Evolutionary conservation across 2,329 filamentous ascomycete genomes (phyloP).

Genomic region (Graphilbum sp.): DNA sequence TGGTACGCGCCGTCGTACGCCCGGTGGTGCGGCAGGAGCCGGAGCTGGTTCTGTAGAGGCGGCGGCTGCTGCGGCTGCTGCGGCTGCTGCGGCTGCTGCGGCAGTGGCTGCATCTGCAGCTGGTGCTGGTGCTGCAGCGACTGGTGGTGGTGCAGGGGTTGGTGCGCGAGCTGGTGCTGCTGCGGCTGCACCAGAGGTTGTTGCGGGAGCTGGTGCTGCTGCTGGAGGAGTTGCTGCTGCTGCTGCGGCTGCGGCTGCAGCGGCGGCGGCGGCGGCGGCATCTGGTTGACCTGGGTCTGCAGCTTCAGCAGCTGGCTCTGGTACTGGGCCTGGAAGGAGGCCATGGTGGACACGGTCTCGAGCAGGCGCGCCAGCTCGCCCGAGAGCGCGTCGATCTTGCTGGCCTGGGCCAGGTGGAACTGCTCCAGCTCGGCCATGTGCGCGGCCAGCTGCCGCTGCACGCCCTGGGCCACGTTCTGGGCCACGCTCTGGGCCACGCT

Average conservation of each 20-base stretch:
- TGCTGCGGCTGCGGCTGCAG: background rate
- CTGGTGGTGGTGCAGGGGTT: slow-evolving; percentile 10
- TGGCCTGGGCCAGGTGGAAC: slow-evolving; percentile 33
- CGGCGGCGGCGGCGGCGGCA: background rate
- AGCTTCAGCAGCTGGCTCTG: slow-evolving; percentile 47
- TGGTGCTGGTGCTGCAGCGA: slow-evolving; percentile 2
- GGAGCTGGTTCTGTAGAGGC: slow-evolving; percentile 13
- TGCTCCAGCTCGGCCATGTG: slow-evolving; percentile 34
- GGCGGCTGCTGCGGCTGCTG: slow-evolving; percentile 7
- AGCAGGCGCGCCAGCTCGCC: slow-evolving; percentile 41
- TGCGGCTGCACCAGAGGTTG: slow-evolving; percentile 10
- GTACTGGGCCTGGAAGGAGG: slow-evolving; percentile 49
- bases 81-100: slow-evolving; percentile 13
- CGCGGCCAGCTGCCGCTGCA: slow-evolving; percentile 32
- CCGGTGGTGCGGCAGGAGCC: slow-evolving; percentile 7
- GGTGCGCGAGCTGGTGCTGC: slow-evolving; percentile 11
- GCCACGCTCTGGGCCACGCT: slow-evolving; percentile 57
- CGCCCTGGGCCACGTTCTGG: slow-evolving; percentile 49
- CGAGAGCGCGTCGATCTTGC: slow-evolving; percentile 55
- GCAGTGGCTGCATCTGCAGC: slow-evolving; percentile 10
- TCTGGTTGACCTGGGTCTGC: slow-evolving; percentile 13
- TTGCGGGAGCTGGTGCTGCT: background rate
- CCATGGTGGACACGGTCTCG: slow-evolving; percentile 55
- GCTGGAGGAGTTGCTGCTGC: background rate
- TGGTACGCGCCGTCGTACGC: slow-evolving; percentile 5